Evolutionary conservation across 148 eudicot genomes (phyloP), one percentile per base, ranked within the genome.

Genomic region (Silene uniflora): DNA sequence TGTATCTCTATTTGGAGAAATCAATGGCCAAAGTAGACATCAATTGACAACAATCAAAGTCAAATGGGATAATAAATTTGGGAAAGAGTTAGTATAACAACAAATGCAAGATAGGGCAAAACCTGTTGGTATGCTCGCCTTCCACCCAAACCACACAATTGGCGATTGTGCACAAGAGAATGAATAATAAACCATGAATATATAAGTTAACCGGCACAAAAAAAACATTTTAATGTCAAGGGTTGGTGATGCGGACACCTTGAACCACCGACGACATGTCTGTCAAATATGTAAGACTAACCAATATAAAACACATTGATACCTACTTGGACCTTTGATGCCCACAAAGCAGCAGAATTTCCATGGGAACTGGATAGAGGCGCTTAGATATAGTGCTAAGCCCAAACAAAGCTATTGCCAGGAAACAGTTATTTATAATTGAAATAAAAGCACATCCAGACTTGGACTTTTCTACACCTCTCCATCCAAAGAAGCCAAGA

Each of bases 281-380:
- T 73, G 82, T 81, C 83, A 89, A 84, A 84, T 79, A 79, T 79
- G 77, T 76, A 81, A 86, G 86, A 79, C 85, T 79, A 87, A 73
- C 82, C 81, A 83, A 80, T 62, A 88, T 81, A 81, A 81, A 80
- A 82, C 59, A 79, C 79, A 87, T 78, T 32, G 75, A 80, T 88
- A 89, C 98, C 91, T 91, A 96, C 92, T 87, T 91, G 97, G 83
- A 86, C 85, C 87, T 85, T 88, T 80, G 87, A 82, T 80, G 89
- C 82, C 87, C 94, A 88, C 87, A 86, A 81, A 81, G 83, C 84
- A 76, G 86, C 80, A 62, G 84, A 81, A 88, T 85, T 75, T 84
- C 87, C 90, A 83, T 83, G 78, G 88, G 87, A 85, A 85, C 82
- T 78, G 83, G 86, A 80, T 70, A 81, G 72, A 76, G 85, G 77